These are phyloP conservation scores for Rhodofomes roseus DNA, from an alignment of 1,284 basidiomycete species.

Conservation along the genomic window DNA sequence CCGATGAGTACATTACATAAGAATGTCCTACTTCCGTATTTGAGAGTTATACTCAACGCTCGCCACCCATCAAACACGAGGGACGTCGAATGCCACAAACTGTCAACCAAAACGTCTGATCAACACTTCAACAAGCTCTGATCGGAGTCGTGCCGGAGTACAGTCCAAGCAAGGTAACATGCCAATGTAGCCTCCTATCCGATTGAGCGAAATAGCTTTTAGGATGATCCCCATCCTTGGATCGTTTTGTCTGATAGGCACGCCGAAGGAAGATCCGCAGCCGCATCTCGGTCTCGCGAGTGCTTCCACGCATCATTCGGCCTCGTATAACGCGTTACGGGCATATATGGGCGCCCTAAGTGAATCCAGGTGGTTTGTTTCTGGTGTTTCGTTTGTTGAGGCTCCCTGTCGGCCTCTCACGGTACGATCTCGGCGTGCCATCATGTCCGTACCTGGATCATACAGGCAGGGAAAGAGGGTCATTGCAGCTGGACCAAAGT, in stretches of 20 bases:
- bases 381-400: background rate
- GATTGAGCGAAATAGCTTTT: background rate
- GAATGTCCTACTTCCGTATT: background rate
- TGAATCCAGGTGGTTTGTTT: background rate
- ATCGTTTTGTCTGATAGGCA: constrained; percentile 1
- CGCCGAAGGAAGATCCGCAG: background rate
- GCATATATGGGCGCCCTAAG: background rate
- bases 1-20: background rate
- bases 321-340: background rate
- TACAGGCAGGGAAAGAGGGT: too few species aligned
- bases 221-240: background rate
- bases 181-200: background rate
- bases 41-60: background rate
- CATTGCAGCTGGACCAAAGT: background rate
- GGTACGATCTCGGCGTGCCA: background rate
- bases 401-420: background rate
- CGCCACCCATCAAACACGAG: background rate
- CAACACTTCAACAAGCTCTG: background rate
- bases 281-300: background rate
- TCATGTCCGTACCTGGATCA: too few species aligned
- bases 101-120: background rate
- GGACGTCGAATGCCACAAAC: background rate
- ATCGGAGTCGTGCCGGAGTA: background rate
- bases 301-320: background rate
- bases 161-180: background rate